Evolutionary conservation across 2,329 filamentous ascomycete genomes (phyloP).

Genomic region (Ophiostoma australiae): DNA sequence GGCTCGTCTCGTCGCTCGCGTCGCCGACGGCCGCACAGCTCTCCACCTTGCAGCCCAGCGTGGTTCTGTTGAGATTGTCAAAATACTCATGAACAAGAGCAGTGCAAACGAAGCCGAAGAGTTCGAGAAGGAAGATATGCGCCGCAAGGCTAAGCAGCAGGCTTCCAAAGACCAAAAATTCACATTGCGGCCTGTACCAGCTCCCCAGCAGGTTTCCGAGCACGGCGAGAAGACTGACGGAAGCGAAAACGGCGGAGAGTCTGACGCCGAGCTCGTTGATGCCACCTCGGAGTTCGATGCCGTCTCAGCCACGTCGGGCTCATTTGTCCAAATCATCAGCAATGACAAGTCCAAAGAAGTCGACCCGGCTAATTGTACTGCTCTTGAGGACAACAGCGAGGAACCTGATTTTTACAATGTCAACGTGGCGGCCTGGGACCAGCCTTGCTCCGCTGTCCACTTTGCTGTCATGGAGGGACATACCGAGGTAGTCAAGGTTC

Average conservation of each 20-base stretch:
- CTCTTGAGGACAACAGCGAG: constrained; percentile 54
- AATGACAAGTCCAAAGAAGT: constrained; percentile 34
- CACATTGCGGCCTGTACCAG: not conserved
- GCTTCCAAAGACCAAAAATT: constrained; percentile 20
- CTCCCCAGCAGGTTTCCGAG: not conserved
- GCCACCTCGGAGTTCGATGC: constrained; percentile 37
- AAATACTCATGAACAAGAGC: constrained; percentile 67
- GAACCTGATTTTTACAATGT: constrained; percentile 77
- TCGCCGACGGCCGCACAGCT: constrained; percentile 75
- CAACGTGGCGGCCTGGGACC: constrained; percentile 76
- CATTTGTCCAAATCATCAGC: constrained; percentile 63
- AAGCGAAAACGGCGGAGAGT: not conserved
- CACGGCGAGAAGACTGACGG: not conserved
- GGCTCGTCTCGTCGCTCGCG: constrained; percentile 48
- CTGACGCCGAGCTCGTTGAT: not conserved
- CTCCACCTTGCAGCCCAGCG: constrained; percentile 74
- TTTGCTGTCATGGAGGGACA: constrained; percentile 72
- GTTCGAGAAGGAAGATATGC: constrained; percentile 51
- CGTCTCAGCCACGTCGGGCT: constrained; percentile 58
- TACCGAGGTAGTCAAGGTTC: constrained; percentile 59
- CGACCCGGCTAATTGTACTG: constrained; percentile 34
- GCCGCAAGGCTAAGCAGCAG: constrained; percentile 35
- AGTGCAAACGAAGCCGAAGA: constrained; percentile 66
- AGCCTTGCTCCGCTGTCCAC: constrained; percentile 67
- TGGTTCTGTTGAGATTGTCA: constrained; percentile 64